phyloP scores from a whole-genome alignment of 2,329 filamentous ascomycete species.

The Massarina eburnea region DNA sequence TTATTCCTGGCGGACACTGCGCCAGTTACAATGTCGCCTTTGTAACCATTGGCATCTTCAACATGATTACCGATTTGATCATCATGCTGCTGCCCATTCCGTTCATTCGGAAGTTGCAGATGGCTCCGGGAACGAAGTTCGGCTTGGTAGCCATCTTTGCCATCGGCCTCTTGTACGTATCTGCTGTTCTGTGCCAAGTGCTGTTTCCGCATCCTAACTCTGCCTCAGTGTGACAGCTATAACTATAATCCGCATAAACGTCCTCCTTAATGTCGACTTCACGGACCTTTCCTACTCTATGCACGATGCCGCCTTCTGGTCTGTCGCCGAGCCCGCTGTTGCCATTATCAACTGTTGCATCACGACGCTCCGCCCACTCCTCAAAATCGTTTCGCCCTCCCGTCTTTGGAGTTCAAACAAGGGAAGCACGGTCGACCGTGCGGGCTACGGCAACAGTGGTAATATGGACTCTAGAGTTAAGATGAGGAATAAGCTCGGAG shows the following conservation, averaged over 20 bases:
- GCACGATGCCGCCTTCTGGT: slow-evolving; percentile 41
- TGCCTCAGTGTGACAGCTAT: slow-evolving; percentile 40
- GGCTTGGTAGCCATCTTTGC: slow-evolving; percentile 8
- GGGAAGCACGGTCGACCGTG: too few species aligned
- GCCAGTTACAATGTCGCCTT: slow-evolving; percentile 25
- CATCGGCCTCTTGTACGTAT: slow-evolving; percentile 11
- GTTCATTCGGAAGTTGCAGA: slow-evolving; percentile 11
- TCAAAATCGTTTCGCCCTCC: slow-evolving; percentile 14
- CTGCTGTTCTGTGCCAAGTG: neutral
- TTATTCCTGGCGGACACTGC: slow-evolving; percentile 34
- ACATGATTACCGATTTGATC: slow-evolving; percentile 13
- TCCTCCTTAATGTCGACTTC: slow-evolving; percentile 39
- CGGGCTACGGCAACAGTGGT: too few species aligned
- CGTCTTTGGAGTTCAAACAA: slow-evolving; percentile 2
- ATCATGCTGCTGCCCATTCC: slow-evolving; percentile 13
- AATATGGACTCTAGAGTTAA: too few species aligned
- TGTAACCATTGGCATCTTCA: slow-evolving; percentile 8
- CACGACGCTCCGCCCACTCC: slow-evolving; percentile 45
- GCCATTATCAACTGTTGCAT: slow-evolving; percentile 46
- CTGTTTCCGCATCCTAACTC: neutral
- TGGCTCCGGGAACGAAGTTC: slow-evolving; percentile 10
- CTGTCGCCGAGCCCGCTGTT: slow-evolving; percentile 43
- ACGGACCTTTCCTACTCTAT: slow-evolving; percentile 40
- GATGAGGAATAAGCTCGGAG: too few species aligned
- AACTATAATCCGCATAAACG: slow-evolving; percentile 38